phyloP scores from a whole-genome alignment of 495 filamentous ascomycete genomes.

The Penicillium robsamsonii region DNA sequence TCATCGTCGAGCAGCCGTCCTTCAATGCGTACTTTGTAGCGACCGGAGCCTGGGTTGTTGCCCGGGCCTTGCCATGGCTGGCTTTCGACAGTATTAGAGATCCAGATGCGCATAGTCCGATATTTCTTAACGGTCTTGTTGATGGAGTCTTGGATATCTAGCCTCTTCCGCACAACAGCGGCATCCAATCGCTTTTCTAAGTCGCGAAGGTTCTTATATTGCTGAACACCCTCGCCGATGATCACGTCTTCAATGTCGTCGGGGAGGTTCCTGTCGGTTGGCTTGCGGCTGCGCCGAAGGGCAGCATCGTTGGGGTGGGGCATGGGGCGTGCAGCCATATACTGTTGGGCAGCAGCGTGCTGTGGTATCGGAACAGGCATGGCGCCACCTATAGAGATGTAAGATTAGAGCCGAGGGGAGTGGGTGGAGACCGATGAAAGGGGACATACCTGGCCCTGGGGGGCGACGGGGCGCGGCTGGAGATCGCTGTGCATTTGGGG shows the following conservation, averaged over 20 bases:
- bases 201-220: slow-evolving; percentile 80
- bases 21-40: slow-evolving; percentile 90
- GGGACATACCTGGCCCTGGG: slow-evolving; percentile 38
- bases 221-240: slow-evolving; percentile 75
- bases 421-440: slow-evolving; percentile 16
- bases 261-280: slow-evolving; percentile 91
- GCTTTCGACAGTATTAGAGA: slow-evolving; percentile 91
- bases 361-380: slow-evolving; percentile 43
- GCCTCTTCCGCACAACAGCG: slow-evolving; percentile 88
- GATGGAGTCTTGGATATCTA: slow-evolving; percentile 85
- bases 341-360: slow-evolving; percentile 42
- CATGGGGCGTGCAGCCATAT: slow-evolving; percentile 42
- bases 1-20: slow-evolving; percentile 82
- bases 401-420: slow-evolving; percentile 14
- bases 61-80: slow-evolving; percentile 80
- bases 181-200: slow-evolving; percentile 88
- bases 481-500: slow-evolving; percentile 42
- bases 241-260: slow-evolving; percentile 79
- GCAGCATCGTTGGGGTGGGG: slow-evolving; percentile 48
- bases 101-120: slow-evolving; percentile 87
- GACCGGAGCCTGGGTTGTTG: slow-evolving; percentile 48
- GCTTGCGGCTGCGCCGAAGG: slow-evolving; percentile 77
- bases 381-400: slow-evolving; percentile 25
- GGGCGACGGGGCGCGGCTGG: slow-evolving; percentile 49
- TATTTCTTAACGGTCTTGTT: slow-evolving; percentile 77